Base-by-base conservation (phyloP, 2,329 filamentous ascomycete species). In the Clonostachys byssicola region DNA sequence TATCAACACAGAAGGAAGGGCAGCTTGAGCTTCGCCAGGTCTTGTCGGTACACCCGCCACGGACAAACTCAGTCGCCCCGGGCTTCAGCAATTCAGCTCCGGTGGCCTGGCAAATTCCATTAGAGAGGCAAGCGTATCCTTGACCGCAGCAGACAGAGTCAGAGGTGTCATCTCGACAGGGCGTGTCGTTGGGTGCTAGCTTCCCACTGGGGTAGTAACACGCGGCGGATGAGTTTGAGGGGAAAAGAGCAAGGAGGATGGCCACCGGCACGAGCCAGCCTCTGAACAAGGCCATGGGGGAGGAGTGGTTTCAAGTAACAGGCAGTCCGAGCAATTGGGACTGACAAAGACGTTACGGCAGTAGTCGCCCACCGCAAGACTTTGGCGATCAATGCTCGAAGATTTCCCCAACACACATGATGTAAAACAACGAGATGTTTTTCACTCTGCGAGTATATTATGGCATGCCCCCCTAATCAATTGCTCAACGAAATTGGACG, bases 71-170 rank as follows among this genome's bases (percentile, higher is more conserved):
- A 4, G 51, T 49, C 6, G 57, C 54, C 6, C 54, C 54, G 1
- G 47, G 45, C 43, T 56, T 53, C 17, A 51, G 47, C 10, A 60
- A 39, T 45, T 57, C 54, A 6, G 55, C 44, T 1, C 51, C 60
- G 2, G 59, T 62, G 5, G 60, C 53, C 53, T 23, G 48, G 51
- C 66, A 70, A 6, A 69, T 52, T 23, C 54, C 54, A 49, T 65
- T 66, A 33, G 56, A 60, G 4, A 66, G 52, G 47, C 66, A 70
- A 1, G 64, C 65, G 42, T 61, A 67, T 8, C 61, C 63, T n/a
- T 59, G 56, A 3, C 62, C 62, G 47, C 65, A 68, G 51, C 65
- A 68, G 1, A 56, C 50, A 1, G 65, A 60, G 30, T 63, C 51
- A 3, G 46, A 45, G 2, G 54, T 58, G 36, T 50, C 53, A 42